Base-by-base conservation (phyloP, 495 filamentous ascomycete genomes). In the Saxispiralis lemnorum region DNA sequence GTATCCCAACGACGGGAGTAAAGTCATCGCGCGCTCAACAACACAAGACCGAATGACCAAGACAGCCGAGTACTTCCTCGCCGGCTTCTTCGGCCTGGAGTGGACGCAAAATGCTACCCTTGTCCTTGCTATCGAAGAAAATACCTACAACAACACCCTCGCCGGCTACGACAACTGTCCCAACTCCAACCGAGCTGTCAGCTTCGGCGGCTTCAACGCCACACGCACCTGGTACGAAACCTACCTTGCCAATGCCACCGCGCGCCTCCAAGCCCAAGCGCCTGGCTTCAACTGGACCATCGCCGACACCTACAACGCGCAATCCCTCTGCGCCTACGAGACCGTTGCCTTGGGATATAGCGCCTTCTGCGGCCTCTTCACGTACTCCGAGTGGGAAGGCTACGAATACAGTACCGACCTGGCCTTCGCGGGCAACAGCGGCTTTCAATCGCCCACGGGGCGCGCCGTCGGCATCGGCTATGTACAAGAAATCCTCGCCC, bases 391-490 rank as follows among this genome's bases (percentile, higher is more conserved):
- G 53, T 75, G 69, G 69, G 54, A 62, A 28, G 68, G 62, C 46
- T 75, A 67, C 46, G 69, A 66, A 35, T 74, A 73, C 56, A 60
- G 64, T 18, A 49, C 74, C 28, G 78, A 81, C 46, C 56, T 81
- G 21, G 56, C 59, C 24, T 83, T 75, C 59, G 43, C 52, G n/a
- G 54, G 74, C 35, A 60, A 69, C 46, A 63, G 65, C 38, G 69
- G 58, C 45, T 77, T 71, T 51, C 71, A 70, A n/a, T 75, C 72
- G 2, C 70, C 75, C 0, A 67, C 65, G 6, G 75, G 73, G 19
- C 64, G 76, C 7, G 77, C 76, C 10, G 64, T 74, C 18, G 76
- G 74, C 1, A 69, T 78, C 34, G 76, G 74, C 31, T 80, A 74
- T 45, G 68, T 77, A 11, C 59, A 74, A 39, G 76, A 80, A 58